A percentile compares a stretch with the other conserved stretches of the same genome.
Conservation (phyloP, 1,284 basidiomycete genomes). For the Coriolopsis trogii region DNA sequence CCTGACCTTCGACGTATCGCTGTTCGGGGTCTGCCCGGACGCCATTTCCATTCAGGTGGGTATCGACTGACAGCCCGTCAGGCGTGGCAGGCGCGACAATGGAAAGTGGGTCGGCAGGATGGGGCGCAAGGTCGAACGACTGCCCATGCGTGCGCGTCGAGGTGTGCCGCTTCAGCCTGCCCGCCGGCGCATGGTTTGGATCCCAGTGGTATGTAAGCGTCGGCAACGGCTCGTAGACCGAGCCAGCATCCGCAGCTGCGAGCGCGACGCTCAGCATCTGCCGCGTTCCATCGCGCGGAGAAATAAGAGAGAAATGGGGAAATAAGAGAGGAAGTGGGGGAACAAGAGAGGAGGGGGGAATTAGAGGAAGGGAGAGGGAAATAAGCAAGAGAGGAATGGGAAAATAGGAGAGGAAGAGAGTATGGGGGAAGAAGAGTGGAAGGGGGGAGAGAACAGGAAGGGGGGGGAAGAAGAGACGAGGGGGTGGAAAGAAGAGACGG, state of each 20-base stretch:
- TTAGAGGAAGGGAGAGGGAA: no score
- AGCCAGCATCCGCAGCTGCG: conserved; percentile 77
- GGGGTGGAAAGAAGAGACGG: no score
- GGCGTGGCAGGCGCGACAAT: conserved; percentile 29
- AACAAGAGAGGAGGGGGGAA: no score
- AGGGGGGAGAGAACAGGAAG: no score
- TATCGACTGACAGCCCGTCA: not conserved
- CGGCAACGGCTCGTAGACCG: conserved; percentile 79
- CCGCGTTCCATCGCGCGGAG: not conserved
- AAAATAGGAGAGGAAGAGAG: no score
- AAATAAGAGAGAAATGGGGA: no score
- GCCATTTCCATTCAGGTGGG: conserved; percentile 10
- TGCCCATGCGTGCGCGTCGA: conserved; percentile 24
- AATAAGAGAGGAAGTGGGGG: not conserved
- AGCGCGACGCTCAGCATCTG: conserved; percentile 4
- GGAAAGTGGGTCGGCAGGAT: conserved; percentile 66
- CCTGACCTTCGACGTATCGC: conserved; percentile 62
- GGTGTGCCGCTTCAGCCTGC: conserved; percentile 15
- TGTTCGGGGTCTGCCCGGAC: conserved; percentile 36
- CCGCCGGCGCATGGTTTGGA: conserved; percentile 41
- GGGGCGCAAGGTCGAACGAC: conserved; percentile 64
- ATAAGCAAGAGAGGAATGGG: no score
- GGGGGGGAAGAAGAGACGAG: no score
- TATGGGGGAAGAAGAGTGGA: no score
- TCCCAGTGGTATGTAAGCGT: conserved; percentile 81